phyloP scores from a whole-genome alignment of 2,329 filamentous ascomycete species.

The Aspergillus candidus region DNA sequence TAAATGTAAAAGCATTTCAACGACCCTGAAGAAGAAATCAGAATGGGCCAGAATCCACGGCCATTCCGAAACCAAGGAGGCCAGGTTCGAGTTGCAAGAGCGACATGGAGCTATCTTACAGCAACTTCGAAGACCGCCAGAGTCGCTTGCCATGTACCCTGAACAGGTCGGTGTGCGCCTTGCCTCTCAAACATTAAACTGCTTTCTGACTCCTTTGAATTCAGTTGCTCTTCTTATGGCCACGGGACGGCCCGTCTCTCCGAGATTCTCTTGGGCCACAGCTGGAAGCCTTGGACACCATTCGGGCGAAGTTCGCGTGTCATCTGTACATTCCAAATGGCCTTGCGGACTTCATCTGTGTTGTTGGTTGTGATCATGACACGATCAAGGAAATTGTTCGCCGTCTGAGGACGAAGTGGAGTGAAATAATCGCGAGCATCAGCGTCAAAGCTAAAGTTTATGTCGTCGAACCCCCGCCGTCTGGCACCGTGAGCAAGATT shows the following conservation, averaged over 20 bases:
- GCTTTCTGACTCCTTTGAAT: background rate
- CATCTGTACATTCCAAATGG: constrained; percentile 35
- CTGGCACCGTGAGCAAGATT: constrained; percentile 14
- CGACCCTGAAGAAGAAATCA: constrained; percentile 13
- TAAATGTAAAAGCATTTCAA: constrained; percentile 11
- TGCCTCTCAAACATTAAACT: background rate
- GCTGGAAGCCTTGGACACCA: constrained; percentile 41
- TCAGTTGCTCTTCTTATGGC: constrained; percentile 43
- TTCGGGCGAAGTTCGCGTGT: constrained; percentile 37
- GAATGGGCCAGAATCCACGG: constrained; percentile 21
- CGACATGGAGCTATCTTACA: constrained; percentile 19
- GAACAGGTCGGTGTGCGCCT: constrained; percentile 19
- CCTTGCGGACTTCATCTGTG: constrained; percentile 25
- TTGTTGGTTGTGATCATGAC: constrained; percentile 27
- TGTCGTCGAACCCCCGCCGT: constrained; percentile 26
- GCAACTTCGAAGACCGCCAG: constrained; percentile 22
- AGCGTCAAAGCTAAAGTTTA: constrained; percentile 29
- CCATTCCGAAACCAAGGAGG: constrained; percentile 22
- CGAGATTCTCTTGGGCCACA: constrained; percentile 37
- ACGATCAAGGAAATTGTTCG: constrained; percentile 33
- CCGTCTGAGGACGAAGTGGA: constrained; percentile 23
- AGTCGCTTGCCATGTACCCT: constrained; percentile 14
- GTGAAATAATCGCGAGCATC: constrained; percentile 21
- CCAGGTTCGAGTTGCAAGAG: constrained; percentile 17
- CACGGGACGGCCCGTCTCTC: constrained; percentile 36